Evolutionary conservation across 2,329 filamentous ascomycete genomes (phyloP).

Genomic region (Diaporthe vexans): DNA sequence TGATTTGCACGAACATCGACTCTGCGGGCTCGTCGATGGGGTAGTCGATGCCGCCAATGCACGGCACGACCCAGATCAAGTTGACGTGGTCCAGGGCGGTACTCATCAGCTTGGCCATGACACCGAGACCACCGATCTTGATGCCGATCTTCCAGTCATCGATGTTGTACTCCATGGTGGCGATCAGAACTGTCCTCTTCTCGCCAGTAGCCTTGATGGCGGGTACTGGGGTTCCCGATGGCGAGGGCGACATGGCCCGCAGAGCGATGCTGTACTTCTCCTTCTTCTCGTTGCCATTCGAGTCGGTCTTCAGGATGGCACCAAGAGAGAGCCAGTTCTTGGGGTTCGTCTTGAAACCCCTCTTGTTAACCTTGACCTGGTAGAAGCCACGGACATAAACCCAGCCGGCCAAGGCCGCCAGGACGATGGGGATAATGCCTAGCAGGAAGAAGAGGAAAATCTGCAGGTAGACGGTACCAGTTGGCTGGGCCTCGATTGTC

Average conservation of each 20-base stretch:
- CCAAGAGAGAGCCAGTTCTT: slow-evolving; percentile 41
- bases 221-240: slow-evolving; percentile 39
- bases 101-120: slow-evolving; percentile 79
- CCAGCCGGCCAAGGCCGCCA: slow-evolving; percentile 65
- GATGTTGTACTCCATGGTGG: slow-evolving; percentile 81
- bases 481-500: slow-evolving; percentile 64
- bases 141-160: slow-evolving; percentile 79
- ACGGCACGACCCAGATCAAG: slow-evolving; percentile 75
- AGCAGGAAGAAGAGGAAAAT: slow-evolving; percentile 67
- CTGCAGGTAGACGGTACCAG: slow-evolving; percentile 66
- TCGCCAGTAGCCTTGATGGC: slow-evolving; percentile 40
- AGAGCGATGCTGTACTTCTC: slow-evolving; percentile 42
- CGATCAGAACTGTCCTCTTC: slow-evolving; percentile 71
- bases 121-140: slow-evolving; percentile 78
- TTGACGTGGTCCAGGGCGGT: slow-evolving; percentile 75
- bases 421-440: slow-evolving; percentile 64
- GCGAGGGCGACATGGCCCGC: slow-evolving; percentile 40
- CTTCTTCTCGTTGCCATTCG: slow-evolving; percentile 47
- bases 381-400: slow-evolving; percentile 70
- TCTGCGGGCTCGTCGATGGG: slow-evolving; percentile 71
- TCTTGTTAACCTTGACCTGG: slow-evolving; percentile 69
- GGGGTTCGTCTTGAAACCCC: slow-evolving; percentile 59
- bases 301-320: slow-evolving; percentile 39
- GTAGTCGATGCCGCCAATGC: slow-evolving; percentile 75
- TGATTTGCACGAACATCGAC: slow-evolving; percentile 73